phyloP scores from a whole-genome alignment of 768 basidiomycete species.

The Phlegmacium glaucopus region DNA sequence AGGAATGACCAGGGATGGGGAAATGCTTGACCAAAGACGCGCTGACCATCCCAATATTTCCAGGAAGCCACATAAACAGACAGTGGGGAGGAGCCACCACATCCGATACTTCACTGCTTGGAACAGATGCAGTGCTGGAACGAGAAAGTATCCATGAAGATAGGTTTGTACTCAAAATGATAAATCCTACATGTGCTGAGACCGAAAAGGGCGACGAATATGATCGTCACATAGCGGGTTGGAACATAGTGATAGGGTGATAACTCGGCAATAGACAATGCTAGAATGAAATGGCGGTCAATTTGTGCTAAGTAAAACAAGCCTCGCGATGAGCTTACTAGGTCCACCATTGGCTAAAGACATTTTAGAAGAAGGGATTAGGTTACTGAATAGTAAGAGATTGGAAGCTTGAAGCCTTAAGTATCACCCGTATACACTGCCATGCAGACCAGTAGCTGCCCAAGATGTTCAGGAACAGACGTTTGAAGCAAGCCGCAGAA shows the following conservation, averaged over 20 bases:
- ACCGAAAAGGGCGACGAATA: conserved; percentile 37
- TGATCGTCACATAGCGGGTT: conserved; percentile 31
- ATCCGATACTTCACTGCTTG: conserved; percentile 16
- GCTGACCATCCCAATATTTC: conserved; percentile 23
- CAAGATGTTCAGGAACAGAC: too few relatives aligned
- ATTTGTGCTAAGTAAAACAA: too few relatives aligned
- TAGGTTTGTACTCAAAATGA: background rate
- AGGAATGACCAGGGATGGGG: conserved; percentile 8
- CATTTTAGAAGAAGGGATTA: too few relatives aligned
- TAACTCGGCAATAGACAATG: too few relatives aligned
- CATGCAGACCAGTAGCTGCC: too few relatives aligned
- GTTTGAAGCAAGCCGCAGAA: too few relatives aligned
- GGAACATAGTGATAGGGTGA: conserved; percentile 38
- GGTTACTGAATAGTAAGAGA: too few relatives aligned
- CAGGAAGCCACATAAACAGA: conserved; percentile 18
- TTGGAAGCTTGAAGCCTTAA: too few relatives aligned
- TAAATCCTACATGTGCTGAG: conserved; percentile 32
- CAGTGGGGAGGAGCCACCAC: conserved; percentile 24
- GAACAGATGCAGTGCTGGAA: conserved; percentile 15
- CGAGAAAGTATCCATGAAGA: background rate
- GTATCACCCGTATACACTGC: too few relatives aligned
- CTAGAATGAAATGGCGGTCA: too few relatives aligned
- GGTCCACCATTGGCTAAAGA: too few relatives aligned
- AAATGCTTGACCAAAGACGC: conserved; percentile 20
- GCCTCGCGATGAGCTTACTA: too few relatives aligned